These are phyloP conservation scores for Coemansia sp. DNA, from an alignment of 192 early-diverging fungal species.

Conservation along the genomic window DNA sequence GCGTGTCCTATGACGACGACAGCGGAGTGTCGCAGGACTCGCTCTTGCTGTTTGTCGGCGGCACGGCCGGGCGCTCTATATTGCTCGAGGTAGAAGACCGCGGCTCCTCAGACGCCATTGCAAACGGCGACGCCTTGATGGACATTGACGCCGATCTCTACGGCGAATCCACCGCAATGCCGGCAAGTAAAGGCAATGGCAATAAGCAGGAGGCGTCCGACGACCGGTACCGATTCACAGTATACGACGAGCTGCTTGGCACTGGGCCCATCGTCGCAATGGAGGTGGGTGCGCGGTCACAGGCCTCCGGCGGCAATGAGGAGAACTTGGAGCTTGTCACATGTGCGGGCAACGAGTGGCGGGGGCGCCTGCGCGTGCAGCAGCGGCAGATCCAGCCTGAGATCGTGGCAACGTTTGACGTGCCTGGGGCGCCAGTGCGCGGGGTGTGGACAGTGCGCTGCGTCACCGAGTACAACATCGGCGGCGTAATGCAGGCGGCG, in stretches of 20 bases:
- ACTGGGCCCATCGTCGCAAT: constrained; percentile 79
- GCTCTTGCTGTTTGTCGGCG: constrained; percentile 43
- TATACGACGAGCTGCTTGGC: constrained; percentile 77
- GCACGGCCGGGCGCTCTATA: constrained; percentile 39
- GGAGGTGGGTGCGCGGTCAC: constrained; percentile 67
- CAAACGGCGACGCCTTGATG: background rate
- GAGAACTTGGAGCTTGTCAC: constrained; percentile 62
- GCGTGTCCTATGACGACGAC: constrained; percentile 19
- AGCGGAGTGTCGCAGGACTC: constrained; percentile 12
- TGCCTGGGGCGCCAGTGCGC: constrained; percentile 51
- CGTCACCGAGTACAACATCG: constrained; percentile 47
- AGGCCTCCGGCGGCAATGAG: background rate
- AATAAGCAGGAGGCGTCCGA: constrained; percentile 15
- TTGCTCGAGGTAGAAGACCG: constrained; percentile 32
- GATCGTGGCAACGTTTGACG: constrained; percentile 60
- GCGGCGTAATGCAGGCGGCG: constrained; percentile 42
- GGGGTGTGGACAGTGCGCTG: constrained; percentile 47
- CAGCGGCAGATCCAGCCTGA: constrained; percentile 66
- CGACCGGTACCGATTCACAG: constrained; percentile 61
- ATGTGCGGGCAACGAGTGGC: constrained; percentile 61
- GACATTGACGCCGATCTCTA: constrained; percentile 45
- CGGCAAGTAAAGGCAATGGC: constrained; percentile 38
- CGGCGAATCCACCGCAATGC: constrained; percentile 7
- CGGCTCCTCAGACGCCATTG: background rate
- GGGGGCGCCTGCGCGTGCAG: constrained; percentile 64